Base-by-base conservation (phyloP, 768 basidiomycete species). In the Termitomyces sp. region DNA sequence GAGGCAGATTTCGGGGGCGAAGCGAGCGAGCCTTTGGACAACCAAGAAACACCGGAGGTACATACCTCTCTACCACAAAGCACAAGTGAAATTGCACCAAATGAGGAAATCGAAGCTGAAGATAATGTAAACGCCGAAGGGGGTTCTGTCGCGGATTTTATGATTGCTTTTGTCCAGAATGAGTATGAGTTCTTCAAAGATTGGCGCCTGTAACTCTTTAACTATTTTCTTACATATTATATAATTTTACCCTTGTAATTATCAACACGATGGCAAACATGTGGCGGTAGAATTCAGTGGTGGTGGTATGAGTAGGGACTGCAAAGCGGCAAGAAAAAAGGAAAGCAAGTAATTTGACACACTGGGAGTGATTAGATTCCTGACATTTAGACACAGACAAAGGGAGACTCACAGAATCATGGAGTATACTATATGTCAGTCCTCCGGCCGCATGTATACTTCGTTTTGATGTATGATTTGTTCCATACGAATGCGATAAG, bases 71-170 rank as follows among this genome's bases (percentile, higher is more conserved):
- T 44, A 16, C 52, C 48, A 13, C 55, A 26, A 70, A 71, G 44
- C 72, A 61, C 46, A 70, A 32, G 65, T 61, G 3, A 72, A 69
- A 13, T 62, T 63, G 18, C 5, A 65, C 63, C 36, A 66, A 76
- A 65, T 8, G 79, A 75, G 24, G 75, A 62, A 2, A 71, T 72
- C 4, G 72, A 66, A 33, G 72, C 68, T 51, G 77, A 76, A 13
- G 77, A 78, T 5, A 77, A 76, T 3, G 79, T 74, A 14, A 79
- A 78, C 28, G 3, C 26, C 0, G 85, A 88, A 38, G 87, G 88
- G 1, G 92, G 91, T 16, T 86, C 84, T 9, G 76, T 88, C 18
- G 85, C 87, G 41, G 92, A 94, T 56, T 94, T 92, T 66, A 94
- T 97, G 92, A 74, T 97, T 32, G 67, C 74, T 16, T 79, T 84